Percentiles rank a stretch among this genome's conserved stretches.
These are phyloP conservation scores for Hawksworthiomyces lignivorus DNA, from an alignment of 2,329 filamentous ascomycete genomes.

Conservation along the genomic window DNA sequence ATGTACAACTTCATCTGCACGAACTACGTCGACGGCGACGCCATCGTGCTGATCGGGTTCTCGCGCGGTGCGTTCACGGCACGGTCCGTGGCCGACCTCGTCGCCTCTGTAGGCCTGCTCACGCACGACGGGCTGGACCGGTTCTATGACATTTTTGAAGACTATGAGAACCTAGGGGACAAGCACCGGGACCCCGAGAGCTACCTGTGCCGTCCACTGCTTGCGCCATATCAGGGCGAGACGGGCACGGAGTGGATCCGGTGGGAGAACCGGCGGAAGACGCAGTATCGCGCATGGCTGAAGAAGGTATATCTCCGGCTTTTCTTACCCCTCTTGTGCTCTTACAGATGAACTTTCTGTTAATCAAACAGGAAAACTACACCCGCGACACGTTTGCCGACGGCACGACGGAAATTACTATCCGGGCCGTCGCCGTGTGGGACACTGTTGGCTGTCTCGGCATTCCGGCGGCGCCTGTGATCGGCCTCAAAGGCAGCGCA, in stretches of 20 bases:
- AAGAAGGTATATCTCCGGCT: too few species aligned
- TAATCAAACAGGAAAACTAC: too few species aligned
- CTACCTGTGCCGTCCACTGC: slow-evolving; percentile 17
- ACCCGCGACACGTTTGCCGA: slow-evolving; percentile 29
- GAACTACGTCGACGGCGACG: slow-evolving; percentile 29
- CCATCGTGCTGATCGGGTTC: slow-evolving; percentile 30
- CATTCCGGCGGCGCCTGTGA: slow-evolving; percentile 32
- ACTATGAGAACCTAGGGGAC: slow-evolving; percentile 27
- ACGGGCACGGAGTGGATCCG: slow-evolving; percentile 22
- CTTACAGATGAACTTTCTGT: too few species aligned
- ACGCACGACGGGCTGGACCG: slow-evolving; percentile 32
- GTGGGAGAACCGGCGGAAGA: slow-evolving; percentile 27
- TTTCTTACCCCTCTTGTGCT: too few species aligned
- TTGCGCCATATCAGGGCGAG: slow-evolving; percentile 19
- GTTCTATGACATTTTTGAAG: slow-evolving; percentile 34
- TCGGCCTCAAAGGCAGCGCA: slow-evolving; percentile 29
- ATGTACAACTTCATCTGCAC: slow-evolving; percentile 31
- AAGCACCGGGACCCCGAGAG: slow-evolving; percentile 13
- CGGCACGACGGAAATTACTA: slow-evolving; percentile 26
- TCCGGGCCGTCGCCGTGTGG: slow-evolving; percentile 42
- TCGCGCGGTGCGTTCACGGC: slow-evolving; percentile 33
- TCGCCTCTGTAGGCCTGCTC: slow-evolving; percentile 31
- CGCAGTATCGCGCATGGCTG: slow-evolving; percentile 28
- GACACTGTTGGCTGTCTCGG: slow-evolving; percentile 41
- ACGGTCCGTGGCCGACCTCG: slow-evolving; percentile 30